Evolutionary conservation across 2,329 filamentous ascomycete genomes (phyloP).

Genomic region (Cercospora sp.): DNA sequence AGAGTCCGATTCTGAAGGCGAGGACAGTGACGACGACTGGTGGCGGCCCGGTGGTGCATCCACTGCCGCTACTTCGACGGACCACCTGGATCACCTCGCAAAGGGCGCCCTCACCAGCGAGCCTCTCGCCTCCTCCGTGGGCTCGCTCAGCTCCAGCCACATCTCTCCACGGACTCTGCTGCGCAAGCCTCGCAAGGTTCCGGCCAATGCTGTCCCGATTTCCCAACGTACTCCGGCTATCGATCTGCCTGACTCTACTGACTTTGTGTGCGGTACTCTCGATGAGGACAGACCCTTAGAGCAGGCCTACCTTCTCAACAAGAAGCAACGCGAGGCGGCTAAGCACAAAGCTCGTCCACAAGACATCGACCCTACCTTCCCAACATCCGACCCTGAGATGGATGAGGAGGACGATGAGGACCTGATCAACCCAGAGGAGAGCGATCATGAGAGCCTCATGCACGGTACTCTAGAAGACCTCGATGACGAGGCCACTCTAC

Average conservation of each 20-base stretch:
- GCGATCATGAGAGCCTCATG: constrained; percentile 64
- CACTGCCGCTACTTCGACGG: constrained; percentile 56
- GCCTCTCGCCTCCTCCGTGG: constrained; percentile 56
- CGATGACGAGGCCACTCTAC: constrained; percentile 39
- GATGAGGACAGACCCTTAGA: constrained; percentile 96
- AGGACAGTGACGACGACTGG: constrained; percentile 67
- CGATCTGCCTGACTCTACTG: constrained; percentile 92
- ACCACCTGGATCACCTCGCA: constrained; percentile 50
- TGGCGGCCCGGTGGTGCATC: constrained; percentile 61
- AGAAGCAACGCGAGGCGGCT: constrained; percentile 76
- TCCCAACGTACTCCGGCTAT: constrained; percentile 46
- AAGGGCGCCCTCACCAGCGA: constrained; percentile 49
- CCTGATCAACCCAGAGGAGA: constrained; percentile 59
- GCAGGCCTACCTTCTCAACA: constrained; percentile 82
- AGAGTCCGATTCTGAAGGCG: constrained; percentile 67
- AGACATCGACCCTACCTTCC: constrained; percentile 96
- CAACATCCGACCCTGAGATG: constrained; percentile 84
- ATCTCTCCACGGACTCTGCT: constrained; percentile 17
- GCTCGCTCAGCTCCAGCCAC: constrained; percentile 47
- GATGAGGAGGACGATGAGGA: constrained; percentile 73
- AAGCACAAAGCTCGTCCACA: constrained; percentile 86
- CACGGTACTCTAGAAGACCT: constrained; percentile 54
- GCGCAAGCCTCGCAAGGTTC: constrained; percentile 20
- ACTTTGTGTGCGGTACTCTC: constrained; percentile 97
- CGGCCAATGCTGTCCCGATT: constrained; percentile 43